Evolutionary conservation across 345 rosid genomes (phyloP).

Genomic region (Dipteronia dyeriana): DNA sequence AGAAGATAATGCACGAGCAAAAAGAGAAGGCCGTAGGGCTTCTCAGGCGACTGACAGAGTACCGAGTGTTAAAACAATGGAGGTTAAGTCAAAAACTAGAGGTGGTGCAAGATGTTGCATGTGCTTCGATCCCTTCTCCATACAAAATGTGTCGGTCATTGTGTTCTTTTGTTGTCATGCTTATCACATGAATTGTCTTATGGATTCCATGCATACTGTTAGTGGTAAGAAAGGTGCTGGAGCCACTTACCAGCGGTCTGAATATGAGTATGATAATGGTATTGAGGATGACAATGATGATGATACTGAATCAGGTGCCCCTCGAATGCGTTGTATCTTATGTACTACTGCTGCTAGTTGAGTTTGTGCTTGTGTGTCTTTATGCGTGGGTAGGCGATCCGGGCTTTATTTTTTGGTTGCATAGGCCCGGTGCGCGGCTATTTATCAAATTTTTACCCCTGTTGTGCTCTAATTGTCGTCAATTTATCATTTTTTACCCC

Average conservation of each 20-base stretch:
- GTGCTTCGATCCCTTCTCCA: constrained; percentile 88
- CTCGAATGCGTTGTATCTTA: constrained; percentile 80
- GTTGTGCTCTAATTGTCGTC: constrained; percentile 4
- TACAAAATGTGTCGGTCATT: constrained; percentile 70
- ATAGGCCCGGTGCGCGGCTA: constrained; percentile 5
- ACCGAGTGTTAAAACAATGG: constrained; percentile 48
- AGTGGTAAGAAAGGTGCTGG: constrained; percentile 38
- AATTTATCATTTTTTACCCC: background rate
- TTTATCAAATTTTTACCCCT: constrained; percentile 2
- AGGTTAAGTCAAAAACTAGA: constrained; percentile 82
- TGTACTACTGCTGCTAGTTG: constrained; percentile 94
- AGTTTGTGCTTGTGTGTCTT: constrained; percentile 25
- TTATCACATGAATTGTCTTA: constrained; percentile 80
- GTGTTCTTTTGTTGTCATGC: constrained; percentile 96
- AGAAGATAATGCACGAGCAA: constrained; percentile 61
- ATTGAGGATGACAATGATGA: constrained; percentile 48
- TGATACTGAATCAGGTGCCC: constrained; percentile 39
- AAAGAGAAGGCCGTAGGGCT: constrained; percentile 48
- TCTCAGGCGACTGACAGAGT: constrained; percentile 52
- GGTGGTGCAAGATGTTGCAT: constrained; percentile 94
- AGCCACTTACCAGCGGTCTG: constrained; percentile 33
- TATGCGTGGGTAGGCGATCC: background rate
- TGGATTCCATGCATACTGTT: constrained; percentile 68
- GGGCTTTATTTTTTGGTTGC: background rate
- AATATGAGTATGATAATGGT: constrained; percentile 39